Base-by-base conservation (phyloP, 768 basidiomycete genomes). In the Lactarius pseudohatsudake region DNA sequence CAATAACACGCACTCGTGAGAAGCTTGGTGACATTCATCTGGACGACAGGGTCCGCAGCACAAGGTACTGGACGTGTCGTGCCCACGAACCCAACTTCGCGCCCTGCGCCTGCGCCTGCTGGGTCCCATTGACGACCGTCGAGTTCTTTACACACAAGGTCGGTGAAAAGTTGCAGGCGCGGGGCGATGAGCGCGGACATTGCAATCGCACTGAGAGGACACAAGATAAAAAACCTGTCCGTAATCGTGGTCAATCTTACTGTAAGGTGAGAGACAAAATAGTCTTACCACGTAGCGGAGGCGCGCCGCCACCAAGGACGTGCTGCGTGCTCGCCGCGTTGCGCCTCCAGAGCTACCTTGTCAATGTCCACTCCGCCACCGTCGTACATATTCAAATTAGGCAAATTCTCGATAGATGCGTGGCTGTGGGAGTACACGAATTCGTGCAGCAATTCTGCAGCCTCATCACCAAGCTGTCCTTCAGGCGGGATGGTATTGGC, bases 261-360 rank as follows among this genome's bases (percentile, higher is more conserved):
- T 15, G 6, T 47, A 41, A 41, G 50, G 50, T 1, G 32, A 40
- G n/a, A 22, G 9, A 34, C 53, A n/a, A 41, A 36, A 50, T 77
- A 50, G 11, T 77, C 85, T 70, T 69, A 91, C 92, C 91, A 92
- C 77, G 80, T 82, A 0, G 89, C 81, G 0, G 90, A 91, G 3
- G 91, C 89, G 50, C 82, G 78, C 76, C 80, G 90, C 84, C 88
- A 92, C 90, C 91, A 92, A 3, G 90, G 87, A 56, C 81, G 78
- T 3, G 47, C 69, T 62, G 47, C 61, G 59, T 58, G 65, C 43
- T 70, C 72, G 38, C 59, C 41, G 11, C 66, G 69, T 43, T 70
- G 68, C 26, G 71, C 66, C n/a, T 74, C 65, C 58, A 73, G 66
- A 41, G 73, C 68, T 61, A 67, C 62, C 22, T 64, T 59, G 59